Conservation (phyloP, 306 rosid genomes). For the Lotus japonicus region DNA sequence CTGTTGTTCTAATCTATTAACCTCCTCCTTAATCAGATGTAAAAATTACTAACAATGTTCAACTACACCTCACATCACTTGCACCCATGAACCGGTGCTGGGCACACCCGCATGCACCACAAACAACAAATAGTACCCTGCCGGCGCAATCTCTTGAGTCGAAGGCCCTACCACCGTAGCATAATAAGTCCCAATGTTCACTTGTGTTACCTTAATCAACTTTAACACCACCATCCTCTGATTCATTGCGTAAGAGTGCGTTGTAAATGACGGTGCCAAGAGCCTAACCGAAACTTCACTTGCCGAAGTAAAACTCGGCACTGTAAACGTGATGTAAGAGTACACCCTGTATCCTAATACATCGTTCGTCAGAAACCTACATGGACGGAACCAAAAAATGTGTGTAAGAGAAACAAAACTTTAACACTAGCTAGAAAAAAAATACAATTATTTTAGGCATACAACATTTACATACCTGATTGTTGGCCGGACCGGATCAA, state of each 20-base stretch:
- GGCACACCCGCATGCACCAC: slow-evolving; percentile 59
- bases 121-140: slow-evolving; percentile 58
- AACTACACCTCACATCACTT: slow-evolving; percentile 19
- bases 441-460: no score
- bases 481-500: slow-evolving; percentile 30
- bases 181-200: slow-evolving; percentile 14
- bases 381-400: no score
- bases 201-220: slow-evolving; percentile 9
- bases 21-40: no score
- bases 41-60: background rate
- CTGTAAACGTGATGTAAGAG: slow-evolving; percentile 32
- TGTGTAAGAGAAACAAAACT: no score
- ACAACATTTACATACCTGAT: background rate
- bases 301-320: background rate
- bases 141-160: slow-evolving; percentile 46
- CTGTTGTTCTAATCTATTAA: no score
- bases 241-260: slow-evolving; percentile 65
- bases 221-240: slow-evolving; percentile 70
- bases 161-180: slow-evolving; percentile 53
- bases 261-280: slow-evolving; percentile 61
- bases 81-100: slow-evolving; percentile 60
- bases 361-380: background rate
- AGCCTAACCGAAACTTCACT: slow-evolving; percentile 46
- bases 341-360: slow-evolving; percentile 26
- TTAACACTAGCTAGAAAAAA: no score